phyloP scores from a whole-genome alignment of 495 filamentous ascomycete species.

The Stereocaulon alpinum region DNA sequence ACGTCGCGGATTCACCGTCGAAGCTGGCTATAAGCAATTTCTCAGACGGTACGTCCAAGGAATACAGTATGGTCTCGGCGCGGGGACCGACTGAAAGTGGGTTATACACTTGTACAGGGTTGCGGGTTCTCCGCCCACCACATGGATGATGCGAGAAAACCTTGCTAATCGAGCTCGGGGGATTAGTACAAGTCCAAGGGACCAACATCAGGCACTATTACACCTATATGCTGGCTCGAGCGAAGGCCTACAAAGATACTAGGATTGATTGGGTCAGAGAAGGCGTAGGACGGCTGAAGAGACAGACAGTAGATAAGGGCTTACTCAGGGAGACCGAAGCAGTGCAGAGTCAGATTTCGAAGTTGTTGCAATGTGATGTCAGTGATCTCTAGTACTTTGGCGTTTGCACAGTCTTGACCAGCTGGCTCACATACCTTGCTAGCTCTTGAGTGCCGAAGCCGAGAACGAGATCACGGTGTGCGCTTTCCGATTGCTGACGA shows the following conservation, averaged over 20 bases:
- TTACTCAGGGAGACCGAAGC: slow-evolving; percentile 83
- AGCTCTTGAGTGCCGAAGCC: slow-evolving; percentile 78
- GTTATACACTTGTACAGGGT: slow-evolving; percentile 10
- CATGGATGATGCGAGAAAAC: slow-evolving; percentile 9
- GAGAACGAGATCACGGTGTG: slow-evolving; percentile 97
- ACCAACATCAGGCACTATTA: slow-evolving; percentile 90
- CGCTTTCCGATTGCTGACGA: slow-evolving; percentile 84
- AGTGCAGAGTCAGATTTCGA: slow-evolving; percentile 81
- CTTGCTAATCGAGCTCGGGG: slow-evolving; percentile 17
- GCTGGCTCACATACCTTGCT: slow-evolving; percentile 4
- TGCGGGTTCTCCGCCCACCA: slow-evolving; percentile 4
- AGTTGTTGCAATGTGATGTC: slow-evolving; percentile 84
- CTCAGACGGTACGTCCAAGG: slow-evolving; percentile 65
- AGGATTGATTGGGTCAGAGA: slow-evolving; percentile 83
- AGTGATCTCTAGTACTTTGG: slow-evolving; percentile 21
- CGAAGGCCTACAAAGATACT: slow-evolving; percentile 69
- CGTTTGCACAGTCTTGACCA: neutral
- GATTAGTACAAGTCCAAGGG: slow-evolving; percentile 82
- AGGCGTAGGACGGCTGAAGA: slow-evolving; percentile 73
- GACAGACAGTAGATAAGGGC: slow-evolving; percentile 84
- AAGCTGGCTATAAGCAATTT: slow-evolving; percentile 82
- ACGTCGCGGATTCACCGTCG: slow-evolving; percentile 71
- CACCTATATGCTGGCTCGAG: slow-evolving; percentile 73
- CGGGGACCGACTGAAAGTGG: slow-evolving; percentile 21
- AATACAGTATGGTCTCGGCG: slow-evolving; percentile 16